Conservation (phyloP, 352 stramenopile species). For the Phytophthora sp. region DNA sequence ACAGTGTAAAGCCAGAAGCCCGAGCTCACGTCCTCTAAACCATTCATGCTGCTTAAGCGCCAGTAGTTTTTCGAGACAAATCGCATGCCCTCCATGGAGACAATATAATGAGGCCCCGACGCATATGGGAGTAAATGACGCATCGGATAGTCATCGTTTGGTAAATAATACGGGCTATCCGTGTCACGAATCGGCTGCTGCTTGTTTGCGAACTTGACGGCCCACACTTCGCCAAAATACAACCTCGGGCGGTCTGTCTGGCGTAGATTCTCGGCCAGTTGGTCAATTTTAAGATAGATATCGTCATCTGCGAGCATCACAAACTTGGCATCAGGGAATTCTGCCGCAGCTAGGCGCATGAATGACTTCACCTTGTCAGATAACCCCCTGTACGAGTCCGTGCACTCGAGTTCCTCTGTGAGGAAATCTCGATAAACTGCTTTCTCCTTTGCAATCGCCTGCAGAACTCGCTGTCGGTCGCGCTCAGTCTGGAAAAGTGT, state of each 20-base stretch:
- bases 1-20: conserved; percentile 59
- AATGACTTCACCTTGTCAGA: conserved; percentile 68
- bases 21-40: conserved; percentile 69
- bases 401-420: conserved; percentile 53
- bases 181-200: conserved; percentile 40
- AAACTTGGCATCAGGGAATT: conserved; percentile 38
- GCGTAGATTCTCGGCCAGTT: conserved; percentile 18
- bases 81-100: conserved; percentile 50
- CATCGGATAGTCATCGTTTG: conserved; percentile 42
- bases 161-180: conserved; percentile 39
- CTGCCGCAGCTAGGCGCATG: conserved; percentile 41
- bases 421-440: conserved; percentile 50
- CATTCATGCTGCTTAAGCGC: conserved; percentile 41
- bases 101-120: conserved; percentile 53
- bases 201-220: conserved; percentile 16
- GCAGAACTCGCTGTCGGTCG: conserved; percentile 10
- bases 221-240: conserved; percentile 37
- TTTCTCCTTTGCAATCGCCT: conserved; percentile 44
- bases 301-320: conserved; percentile 68
- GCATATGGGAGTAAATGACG: conserved; percentile 44
- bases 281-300: conserved; percentile 53
- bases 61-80: conserved; percentile 53
- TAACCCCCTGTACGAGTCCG: conserved; percentile 56
- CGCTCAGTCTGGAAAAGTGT: conserved; percentile 3
- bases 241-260: neutral